Evolutionary conservation across 352 stramenopile species (phyloP), one percentile per base, ranked within the genome.

Genomic region (Pythium biforme): DNA sequence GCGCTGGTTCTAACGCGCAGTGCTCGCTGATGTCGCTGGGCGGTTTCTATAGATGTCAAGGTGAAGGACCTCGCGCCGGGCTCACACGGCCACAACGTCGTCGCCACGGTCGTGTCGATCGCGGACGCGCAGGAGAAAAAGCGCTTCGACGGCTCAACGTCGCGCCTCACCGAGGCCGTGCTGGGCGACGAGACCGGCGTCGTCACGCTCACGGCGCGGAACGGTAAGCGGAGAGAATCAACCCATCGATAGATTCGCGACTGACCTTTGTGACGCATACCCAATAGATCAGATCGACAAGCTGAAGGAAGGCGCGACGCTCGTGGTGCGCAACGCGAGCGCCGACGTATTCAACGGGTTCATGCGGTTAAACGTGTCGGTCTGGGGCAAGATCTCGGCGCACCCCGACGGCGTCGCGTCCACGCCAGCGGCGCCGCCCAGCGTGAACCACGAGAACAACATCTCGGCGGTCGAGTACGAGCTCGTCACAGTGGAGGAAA

Each of bases 291-390:
- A 95, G 55, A 94, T 94, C 59, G 81, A 90, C 14, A 47, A 81
- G 58, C 57, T 92, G 23, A 68, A 84, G 53, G 72, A 75, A 58
- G 80, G 72, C 45, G 56, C 70, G 19, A 75, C 80, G 45, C 50
- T 95, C 26, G 83, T 95, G 23, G 70, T 92, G 63, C 84, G 86
- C 71, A 95, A 95, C 67, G 80, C 77, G 62, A 91, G 81, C 58
- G 84, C 80, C 43, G 86, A 91, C 41, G 88, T 95, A 26, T 94
- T 89, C 65, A 90, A 91, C 57, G 84, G 84, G 6, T 95, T 92
- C 60, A 86, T 94, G 82, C 66, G 86, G 22, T 74, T 95, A 25
- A 91, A 91, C 60, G 84, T 95, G 61, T 89, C 79, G n/a, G 71
- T 90, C 41, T 95, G 84, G 84, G 86, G 86, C 23, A 95, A 95